These are phyloP conservation scores for Globisporangium spiculum DNA, from an alignment of 352 stramenopile genomes.

Conservation along the genomic window DNA sequence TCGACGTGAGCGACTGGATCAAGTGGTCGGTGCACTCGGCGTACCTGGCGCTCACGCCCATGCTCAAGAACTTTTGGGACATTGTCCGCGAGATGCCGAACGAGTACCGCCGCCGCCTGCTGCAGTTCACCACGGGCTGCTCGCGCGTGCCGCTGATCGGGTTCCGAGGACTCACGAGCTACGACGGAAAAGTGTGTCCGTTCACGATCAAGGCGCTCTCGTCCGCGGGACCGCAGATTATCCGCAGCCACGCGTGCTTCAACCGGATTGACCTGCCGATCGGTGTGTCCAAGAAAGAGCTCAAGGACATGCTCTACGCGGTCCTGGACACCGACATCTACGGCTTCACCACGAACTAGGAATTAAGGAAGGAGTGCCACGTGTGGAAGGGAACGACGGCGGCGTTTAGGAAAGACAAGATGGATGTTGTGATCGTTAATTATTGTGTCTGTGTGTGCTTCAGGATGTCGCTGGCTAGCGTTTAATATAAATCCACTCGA, in stretches of 20 bases:
- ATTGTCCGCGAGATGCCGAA: constrained; percentile 89
- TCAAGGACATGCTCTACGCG: constrained; percentile 59
- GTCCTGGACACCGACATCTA: constrained; percentile 64
- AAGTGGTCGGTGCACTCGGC: constrained; percentile 61
- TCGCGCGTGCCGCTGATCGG: constrained; percentile 72
- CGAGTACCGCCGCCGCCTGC: constrained; percentile 65
- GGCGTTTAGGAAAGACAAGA: neutral
- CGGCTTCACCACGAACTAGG: constrained; percentile 62
- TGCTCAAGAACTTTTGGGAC: constrained; percentile 52
- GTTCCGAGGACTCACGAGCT: constrained; percentile 73
- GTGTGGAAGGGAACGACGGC: neutral
- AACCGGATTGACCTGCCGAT: constrained; percentile 94
- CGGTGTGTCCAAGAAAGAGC: constrained; percentile 89
- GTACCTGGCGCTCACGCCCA: constrained; percentile 32
- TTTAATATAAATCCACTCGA: neutral
- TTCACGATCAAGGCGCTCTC: constrained; percentile 71
- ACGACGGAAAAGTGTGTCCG: constrained; percentile 70
- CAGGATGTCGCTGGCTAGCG: neutral
- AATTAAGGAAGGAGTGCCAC: constrained; percentile 5
- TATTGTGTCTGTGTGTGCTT: neutral
- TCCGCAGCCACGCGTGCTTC: constrained; percentile 78
- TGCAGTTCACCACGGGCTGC: constrained; percentile 82
- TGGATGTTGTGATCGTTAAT: neutral
- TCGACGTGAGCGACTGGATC: constrained; percentile 95
- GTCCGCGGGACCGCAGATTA: constrained; percentile 48